Evolutionary conservation across 1,139 yeast genomes (phyloP).

Genomic region (Magnusiomyces fungicola): DNA sequence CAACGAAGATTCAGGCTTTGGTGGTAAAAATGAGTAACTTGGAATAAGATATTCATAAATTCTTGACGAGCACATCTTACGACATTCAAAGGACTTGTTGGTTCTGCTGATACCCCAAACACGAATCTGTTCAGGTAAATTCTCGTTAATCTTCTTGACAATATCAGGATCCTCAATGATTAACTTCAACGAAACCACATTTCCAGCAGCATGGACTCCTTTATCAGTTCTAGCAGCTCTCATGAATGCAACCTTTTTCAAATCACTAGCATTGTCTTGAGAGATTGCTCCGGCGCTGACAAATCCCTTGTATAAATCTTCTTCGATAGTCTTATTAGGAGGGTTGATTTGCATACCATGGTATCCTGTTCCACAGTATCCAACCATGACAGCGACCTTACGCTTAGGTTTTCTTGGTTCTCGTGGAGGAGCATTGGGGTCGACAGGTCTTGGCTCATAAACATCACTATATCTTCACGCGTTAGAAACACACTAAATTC

Average conservation of each 20-base stretch:
- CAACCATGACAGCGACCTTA: constrained; percentile 88
- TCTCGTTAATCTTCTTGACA: constrained; percentile 59
- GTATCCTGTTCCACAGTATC: constrained; percentile 97
- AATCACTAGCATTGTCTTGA: constrained; percentile 78
- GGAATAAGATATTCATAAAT: constrained; percentile 91
- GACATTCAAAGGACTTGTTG: constrained; percentile 86
- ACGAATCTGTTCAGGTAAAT: constrained; percentile 77
- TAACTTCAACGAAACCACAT: constrained; percentile 79
- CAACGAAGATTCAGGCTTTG: constrained; percentile 67
- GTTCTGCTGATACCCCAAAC: constrained; percentile 91
- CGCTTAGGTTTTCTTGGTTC: constrained; percentile 66
- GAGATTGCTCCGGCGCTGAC: constrained; percentile 87
- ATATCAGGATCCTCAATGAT: constrained; percentile 84
- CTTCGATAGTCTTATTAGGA: constrained; percentile 86
- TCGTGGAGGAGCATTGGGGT: constrained; percentile 6
- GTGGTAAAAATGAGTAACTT: constrained; percentile 80
- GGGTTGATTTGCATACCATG: constrained; percentile 97
- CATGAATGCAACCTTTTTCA: constrained; percentile 85
- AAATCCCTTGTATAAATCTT: constrained; percentile 79
- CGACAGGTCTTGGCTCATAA: not conserved
- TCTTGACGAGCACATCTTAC: constrained; percentile 91
- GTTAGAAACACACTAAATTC: too few relatives aligned
- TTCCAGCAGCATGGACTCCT: constrained; percentile 99
- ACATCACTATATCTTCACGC: not conserved
- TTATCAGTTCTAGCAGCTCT: constrained; percentile 98